Percentiles rank a stretch among this genome's conserved stretches.
These are phyloP conservation scores for Epichloe coenophiala DNA, from an alignment of 2,329 filamentous ascomycete species.

Conservation along the genomic window DNA sequence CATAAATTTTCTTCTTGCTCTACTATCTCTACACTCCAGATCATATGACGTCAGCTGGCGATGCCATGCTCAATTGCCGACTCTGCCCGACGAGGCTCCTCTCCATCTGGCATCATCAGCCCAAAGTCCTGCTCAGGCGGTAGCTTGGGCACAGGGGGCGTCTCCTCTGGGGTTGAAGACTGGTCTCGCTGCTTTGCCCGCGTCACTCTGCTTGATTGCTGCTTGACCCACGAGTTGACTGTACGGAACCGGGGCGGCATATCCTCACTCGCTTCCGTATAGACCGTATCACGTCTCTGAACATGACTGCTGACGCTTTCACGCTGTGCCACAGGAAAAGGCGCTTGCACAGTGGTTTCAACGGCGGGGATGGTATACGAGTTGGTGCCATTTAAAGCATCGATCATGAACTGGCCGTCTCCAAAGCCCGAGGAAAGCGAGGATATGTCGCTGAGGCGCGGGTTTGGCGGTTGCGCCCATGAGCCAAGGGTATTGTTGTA, in stretches of 20 bases:
- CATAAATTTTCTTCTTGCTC: background rate
- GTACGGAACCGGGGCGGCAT: slow-evolving; percentile 41
- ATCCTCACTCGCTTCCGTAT: slow-evolving; percentile 40
- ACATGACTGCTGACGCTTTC: slow-evolving; percentile 4
- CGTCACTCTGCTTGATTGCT: slow-evolving; percentile 43
- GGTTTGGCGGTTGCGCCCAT: slow-evolving; percentile 15
- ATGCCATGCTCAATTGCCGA: slow-evolving; percentile 8
- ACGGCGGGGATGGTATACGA: slow-evolving; percentile 9
- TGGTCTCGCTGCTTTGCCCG: slow-evolving; percentile 27
- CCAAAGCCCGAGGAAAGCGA: slow-evolving; percentile 53
- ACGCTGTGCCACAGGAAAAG: slow-evolving; percentile 4
- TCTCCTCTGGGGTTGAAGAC: slow-evolving; percentile 8
- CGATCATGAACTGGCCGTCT: slow-evolving; percentile 43
- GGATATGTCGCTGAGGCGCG: slow-evolving; percentile 36
- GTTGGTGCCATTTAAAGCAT: slow-evolving; percentile 10
- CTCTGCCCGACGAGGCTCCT: slow-evolving; percentile 29
- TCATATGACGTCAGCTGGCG: background rate
- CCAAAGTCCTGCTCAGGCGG: slow-evolving; percentile 33
- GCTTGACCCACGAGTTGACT: slow-evolving; percentile 50
- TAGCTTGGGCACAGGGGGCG: slow-evolving; percentile 29
- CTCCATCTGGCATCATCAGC: slow-evolving; percentile 37
- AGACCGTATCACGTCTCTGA: slow-evolving; percentile 32
- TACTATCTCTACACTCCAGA: background rate
- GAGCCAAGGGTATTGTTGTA: slow-evolving; percentile 6
- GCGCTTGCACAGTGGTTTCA: slow-evolving; percentile 7